Evolutionary conservation across 768 basidiomycete genomes (phyloP).

Genomic region (Botryobasidium botryosum): DNA sequence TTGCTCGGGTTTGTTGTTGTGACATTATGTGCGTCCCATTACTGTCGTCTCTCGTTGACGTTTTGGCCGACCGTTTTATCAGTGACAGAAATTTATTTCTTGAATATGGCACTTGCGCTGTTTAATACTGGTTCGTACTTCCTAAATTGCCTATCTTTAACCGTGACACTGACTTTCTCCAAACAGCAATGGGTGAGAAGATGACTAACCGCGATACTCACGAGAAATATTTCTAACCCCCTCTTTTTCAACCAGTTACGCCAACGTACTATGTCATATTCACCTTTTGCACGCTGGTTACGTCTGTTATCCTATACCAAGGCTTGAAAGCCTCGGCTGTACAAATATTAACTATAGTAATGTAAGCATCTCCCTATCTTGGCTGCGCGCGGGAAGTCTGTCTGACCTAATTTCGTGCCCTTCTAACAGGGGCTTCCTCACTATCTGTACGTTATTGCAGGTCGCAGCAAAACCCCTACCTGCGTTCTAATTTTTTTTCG

Average conservation of each 20-base stretch:
- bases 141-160: background rate
- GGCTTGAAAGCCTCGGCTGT: slow-evolving; percentile 27
- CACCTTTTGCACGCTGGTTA: slow-evolving; percentile 26
- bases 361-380: slow-evolving; percentile 20
- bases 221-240: background rate
- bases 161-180: background rate
- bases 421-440: slow-evolving; percentile 45
- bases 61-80: slow-evolving; percentile 8
- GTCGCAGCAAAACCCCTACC: too few relatives aligned
- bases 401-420: slow-evolving; percentile 12
- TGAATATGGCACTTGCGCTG: slow-evolving; percentile 88
- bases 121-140: slow-evolving; percentile 45
- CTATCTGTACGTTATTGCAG: slow-evolving; percentile 55
- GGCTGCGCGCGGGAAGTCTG: background rate
- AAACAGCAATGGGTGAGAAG: slow-evolving; percentile 3
- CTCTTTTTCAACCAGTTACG: slow-evolving; percentile 13
- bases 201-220: background rate
- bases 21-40: slow-evolving; percentile 46
- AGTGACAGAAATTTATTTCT: slow-evolving; percentile 88
- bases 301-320: slow-evolving; percentile 26
- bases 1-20: slow-evolving; percentile 64
- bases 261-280: slow-evolving; percentile 27
- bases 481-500: slow-evolving; percentile 3
- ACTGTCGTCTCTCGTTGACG: background rate
- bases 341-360: slow-evolving; percentile 77